Percentiles rank a stretch among this genome's conserved stretches.
Evolutionary conservation across 2,329 filamentous ascomycete genomes (phyloP).

Genomic region (Clonostachys rosea): DNA sequence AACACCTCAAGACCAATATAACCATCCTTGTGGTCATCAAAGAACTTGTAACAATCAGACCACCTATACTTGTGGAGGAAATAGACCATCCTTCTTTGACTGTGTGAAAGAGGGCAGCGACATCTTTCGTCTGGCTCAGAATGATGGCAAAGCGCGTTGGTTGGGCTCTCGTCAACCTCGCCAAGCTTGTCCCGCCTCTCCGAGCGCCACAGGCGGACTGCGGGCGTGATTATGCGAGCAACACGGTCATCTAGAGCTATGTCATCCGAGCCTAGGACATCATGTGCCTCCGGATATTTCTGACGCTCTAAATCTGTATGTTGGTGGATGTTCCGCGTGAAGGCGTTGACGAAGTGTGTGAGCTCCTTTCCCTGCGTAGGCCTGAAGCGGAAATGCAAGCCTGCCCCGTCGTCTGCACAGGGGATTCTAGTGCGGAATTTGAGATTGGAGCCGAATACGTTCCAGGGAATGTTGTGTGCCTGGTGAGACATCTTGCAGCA

Average conservation of each 20-base stretch:
- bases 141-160: no score
- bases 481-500: constrained; percentile 7
- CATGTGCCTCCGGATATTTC: constrained; percentile 3
- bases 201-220: no score
- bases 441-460: constrained; percentile 3
- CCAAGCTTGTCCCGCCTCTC: no score
- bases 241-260: no score
- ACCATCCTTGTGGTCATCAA: constrained; percentile 1
- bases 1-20: constrained; percentile 13
- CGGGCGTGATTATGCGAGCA: no score
- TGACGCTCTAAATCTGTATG: constrained; percentile 1
- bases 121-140: not conserved
- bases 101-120: constrained; percentile 5
- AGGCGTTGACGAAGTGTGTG: constrained; percentile 6
- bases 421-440: constrained; percentile 1
- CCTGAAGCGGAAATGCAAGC: constrained; percentile 5
- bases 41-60: constrained; percentile 9
- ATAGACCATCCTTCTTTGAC: constrained; percentile 7
- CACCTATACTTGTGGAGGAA: constrained; percentile 6
- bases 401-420: not conserved
- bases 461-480: constrained; percentile 9
- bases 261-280: not conserved
- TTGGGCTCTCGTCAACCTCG: no score
- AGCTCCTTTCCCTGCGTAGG: constrained; percentile 5
- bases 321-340: constrained; percentile 4